Conservation (phyloP, 2,329 filamentous ascomycete genomes). For the Trichoderma brevicompactum region DNA sequence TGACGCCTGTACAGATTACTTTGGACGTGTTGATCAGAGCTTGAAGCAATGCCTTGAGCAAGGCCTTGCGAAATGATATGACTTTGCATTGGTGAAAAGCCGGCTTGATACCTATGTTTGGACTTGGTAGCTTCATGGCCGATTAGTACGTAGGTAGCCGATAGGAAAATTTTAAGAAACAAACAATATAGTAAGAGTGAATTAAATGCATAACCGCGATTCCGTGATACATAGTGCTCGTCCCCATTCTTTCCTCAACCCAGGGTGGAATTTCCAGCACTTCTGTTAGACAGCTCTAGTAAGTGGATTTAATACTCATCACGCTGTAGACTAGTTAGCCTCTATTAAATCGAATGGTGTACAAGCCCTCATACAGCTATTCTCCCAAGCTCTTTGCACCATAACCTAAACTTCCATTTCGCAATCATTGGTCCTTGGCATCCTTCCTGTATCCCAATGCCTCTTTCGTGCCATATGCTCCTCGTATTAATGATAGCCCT, state of each 20-base stretch:
- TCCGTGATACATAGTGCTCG: too few species aligned
- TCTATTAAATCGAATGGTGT: background rate
- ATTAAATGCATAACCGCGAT: too few species aligned
- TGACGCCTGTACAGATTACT: slow-evolving; percentile 1
- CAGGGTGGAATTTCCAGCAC: too few species aligned
- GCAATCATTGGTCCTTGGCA: background rate
- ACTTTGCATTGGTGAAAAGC: background rate
- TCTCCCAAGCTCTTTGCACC: slow-evolving; percentile 13
- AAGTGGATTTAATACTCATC: background rate
- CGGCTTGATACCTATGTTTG: background rate
- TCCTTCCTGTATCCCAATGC: too few species aligned
- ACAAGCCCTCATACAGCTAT: background rate
- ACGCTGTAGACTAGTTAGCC: background rate
- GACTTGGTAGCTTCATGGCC: background rate
- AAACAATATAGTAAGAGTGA: background rate
- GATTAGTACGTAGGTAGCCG: background rate
- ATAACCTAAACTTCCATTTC: slow-evolving; percentile 5
- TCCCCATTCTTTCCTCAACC: too few species aligned
- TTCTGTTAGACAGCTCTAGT: too few species aligned
- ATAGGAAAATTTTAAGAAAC: background rate
- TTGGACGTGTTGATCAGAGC: slow-evolving; percentile 9
- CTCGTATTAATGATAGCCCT: background rate
- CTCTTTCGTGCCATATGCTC: background rate
- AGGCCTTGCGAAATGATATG: background rate
- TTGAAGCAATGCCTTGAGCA: slow-evolving; percentile 13